Conservation (phyloP, 78 protist genomes). For the Parvularia atlantis region DNA sequence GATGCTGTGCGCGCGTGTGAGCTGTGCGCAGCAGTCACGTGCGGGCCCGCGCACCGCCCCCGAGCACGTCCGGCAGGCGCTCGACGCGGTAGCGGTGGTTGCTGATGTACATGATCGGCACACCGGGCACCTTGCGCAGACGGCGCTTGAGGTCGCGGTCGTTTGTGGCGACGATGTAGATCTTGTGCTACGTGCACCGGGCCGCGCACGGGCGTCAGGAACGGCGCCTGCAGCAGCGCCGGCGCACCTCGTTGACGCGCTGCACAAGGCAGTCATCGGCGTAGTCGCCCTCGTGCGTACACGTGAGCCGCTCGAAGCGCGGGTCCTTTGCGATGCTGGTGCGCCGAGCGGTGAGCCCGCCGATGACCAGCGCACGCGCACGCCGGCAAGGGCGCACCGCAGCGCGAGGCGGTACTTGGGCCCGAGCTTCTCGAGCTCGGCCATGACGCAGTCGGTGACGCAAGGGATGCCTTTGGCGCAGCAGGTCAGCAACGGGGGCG, state of each 20-base stretch:
- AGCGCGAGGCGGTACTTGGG: constrained; percentile 41
- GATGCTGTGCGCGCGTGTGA: too few species aligned
- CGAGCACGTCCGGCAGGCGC: constrained; percentile 88
- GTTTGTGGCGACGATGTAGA: constrained; percentile 91
- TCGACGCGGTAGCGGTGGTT: constrained; percentile 78
- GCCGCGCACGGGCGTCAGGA: too few species aligned
- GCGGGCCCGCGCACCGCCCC: too few species aligned
- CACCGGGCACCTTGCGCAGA: constrained; percentile 95
- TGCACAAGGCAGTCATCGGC: constrained; percentile 98
- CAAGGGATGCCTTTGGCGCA: constrained; percentile 37
- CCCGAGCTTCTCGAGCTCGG: constrained; percentile 91
- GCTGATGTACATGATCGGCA: constrained; percentile 85
- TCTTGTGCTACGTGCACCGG: constrained; percentile 32
- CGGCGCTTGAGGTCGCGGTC: constrained; percentile 94
- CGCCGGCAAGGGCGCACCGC: not conserved
- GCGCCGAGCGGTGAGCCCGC: not conserved
- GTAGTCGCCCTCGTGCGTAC: constrained; percentile 89
- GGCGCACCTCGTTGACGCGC: constrained; percentile 49
- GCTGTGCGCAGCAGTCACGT: too few species aligned
- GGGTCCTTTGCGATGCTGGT: constrained; percentile 87
- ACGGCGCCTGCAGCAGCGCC: too few species aligned
- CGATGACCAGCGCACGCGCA: not conserved
- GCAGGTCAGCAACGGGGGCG: not conserved
- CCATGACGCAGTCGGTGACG: constrained; percentile 96
- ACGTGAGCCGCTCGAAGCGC: constrained; percentile 83